Evolutionary conservation across 805 yeast species (phyloP), one percentile per base, ranked within the genome.

Genomic region (Saccharomyces kudriavzevii): DNA sequence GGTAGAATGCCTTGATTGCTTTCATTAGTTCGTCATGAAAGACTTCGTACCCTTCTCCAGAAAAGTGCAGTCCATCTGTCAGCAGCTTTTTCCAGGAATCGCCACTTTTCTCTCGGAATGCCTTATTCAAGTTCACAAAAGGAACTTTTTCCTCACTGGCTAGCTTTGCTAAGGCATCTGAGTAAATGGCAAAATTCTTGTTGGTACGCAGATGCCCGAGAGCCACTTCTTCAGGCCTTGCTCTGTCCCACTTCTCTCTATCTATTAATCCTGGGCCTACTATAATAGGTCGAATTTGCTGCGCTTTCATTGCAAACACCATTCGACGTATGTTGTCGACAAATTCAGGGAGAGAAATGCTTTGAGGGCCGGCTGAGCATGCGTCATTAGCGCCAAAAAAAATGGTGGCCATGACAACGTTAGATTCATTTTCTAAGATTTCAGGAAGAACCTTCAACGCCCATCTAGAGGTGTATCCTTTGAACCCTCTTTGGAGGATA

Each of bases 331-430:
- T 70, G 61, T 89, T 89, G 14, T 65, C 68, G 22, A 67, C 54
- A 63, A 70, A 88, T 53, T 76, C 70, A 0, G 68, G 77, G 3
- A 84, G 20, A 1, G 80, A 78, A 10, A 88, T 88, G 24, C 70
- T 69, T 58, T 78, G 82, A 3, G 65, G 61, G 3, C 77, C 77
- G 0, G 64, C 72, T 8, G 70, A 58, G 2, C 79, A 75, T 0
- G 85, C 76, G 66, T 90, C 97, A 63, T 90, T 90, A 13, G 96
- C 79, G 3, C 97, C 97, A 60, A 88, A 82, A 64, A 86, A 89
- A 1, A 89, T 70, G 10, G 83, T 80, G 54, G 82, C 73, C 10
- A 76, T 58, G 2, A 58, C 69, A 50, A 81, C 70, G 5, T 61
- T 71, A 48, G 78, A 69, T 56, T 83, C 87, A 3, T 68, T 61